Conservation (phyloP, 371 early-diverging fungal species). For the Chytridium lagenaria region DNA sequence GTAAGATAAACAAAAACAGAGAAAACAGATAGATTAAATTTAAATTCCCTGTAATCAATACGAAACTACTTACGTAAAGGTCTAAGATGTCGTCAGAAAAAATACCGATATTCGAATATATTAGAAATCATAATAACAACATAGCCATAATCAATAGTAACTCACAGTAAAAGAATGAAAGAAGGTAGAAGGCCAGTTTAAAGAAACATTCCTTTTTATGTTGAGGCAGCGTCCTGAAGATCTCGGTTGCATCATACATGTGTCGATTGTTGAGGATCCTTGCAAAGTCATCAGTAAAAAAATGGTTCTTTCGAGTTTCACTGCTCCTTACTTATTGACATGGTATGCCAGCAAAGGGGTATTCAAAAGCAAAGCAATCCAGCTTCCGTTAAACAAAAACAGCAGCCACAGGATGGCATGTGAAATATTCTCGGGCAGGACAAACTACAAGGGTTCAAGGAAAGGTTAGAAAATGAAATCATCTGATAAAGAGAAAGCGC, state of each 20-base stretch:
- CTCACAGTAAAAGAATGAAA: conserved; percentile 89
- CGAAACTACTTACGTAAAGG: conserved; percentile 11
- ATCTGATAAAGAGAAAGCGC: not conserved
- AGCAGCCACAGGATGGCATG: conserved; percentile 81
- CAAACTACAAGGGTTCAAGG: conserved; percentile 68
- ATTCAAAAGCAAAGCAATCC: conserved; percentile 86
- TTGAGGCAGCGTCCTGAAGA: conserved; percentile 85
- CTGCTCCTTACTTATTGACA: conserved; percentile 73
- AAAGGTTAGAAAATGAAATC: not conserved
- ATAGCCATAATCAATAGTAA: not conserved
- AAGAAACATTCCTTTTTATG: conserved; percentile 95
- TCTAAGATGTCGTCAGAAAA: not conserved
- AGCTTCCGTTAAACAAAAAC: conserved; percentile 85
- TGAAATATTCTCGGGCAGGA: conserved; percentile 88
- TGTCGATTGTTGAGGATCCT: conserved; percentile 83
- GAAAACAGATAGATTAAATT: not conserved
- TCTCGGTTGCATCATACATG: conserved; percentile 96
- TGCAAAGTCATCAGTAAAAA: not conserved
- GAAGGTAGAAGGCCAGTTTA: conserved; percentile 93
- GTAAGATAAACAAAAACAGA: not conserved
- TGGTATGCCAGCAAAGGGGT: conserved; percentile 86
- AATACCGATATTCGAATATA: not conserved
- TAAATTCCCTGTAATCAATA: not conserved
- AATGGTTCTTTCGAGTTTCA: not conserved
- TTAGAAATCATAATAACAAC: not conserved